Conservation (phyloP, 495 filamentous ascomycete genomes). For the Aspergillus saccharolyticus region DNA sequence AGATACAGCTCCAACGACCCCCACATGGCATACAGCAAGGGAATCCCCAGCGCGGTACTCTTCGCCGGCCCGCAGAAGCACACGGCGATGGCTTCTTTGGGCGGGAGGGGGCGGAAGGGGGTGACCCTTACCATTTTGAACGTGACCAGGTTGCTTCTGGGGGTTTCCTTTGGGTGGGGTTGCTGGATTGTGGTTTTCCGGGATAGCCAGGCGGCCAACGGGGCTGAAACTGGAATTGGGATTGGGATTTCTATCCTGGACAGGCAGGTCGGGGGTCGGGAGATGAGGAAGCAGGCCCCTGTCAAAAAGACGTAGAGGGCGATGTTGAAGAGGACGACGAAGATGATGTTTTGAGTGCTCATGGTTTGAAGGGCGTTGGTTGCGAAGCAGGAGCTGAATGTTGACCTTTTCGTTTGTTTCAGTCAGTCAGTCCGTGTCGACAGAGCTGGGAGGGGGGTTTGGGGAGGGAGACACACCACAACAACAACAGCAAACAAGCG, state of each 20-base stretch:
- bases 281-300: slow-evolving; percentile 41
- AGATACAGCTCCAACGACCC: slow-evolving; percentile 42
- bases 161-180: no score
- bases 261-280: slow-evolving; percentile 35
- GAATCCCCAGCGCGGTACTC: slow-evolving; percentile 51
- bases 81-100: slow-evolving; percentile 48
- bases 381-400: slow-evolving; percentile 51
- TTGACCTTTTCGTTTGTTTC: slow-evolving; percentile 35
- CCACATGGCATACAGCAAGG: slow-evolving; percentile 52
- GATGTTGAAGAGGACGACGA: slow-evolving; percentile 49
- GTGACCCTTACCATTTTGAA: neutral
- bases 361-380: slow-evolving; percentile 46
- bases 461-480: slow-evolving; percentile 32
- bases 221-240: no score
- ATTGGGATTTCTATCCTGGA: neutral
- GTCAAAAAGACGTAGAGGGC: slow-evolving; percentile 50
- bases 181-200: no score
- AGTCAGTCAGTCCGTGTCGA: neutral
- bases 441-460: neutral
- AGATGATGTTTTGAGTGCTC: slow-evolving; percentile 43
- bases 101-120: slow-evolving; percentile 36
- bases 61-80: slow-evolving; percentile 56
- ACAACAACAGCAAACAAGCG: slow-evolving; percentile 43
- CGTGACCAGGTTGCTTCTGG: no score
- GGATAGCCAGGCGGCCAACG: neutral